Evolutionary conservation across 495 filamentous ascomycete genomes (phyloP), one percentile per base, ranked within the genome.

Genomic region (Apiosordaria backusii): DNA sequence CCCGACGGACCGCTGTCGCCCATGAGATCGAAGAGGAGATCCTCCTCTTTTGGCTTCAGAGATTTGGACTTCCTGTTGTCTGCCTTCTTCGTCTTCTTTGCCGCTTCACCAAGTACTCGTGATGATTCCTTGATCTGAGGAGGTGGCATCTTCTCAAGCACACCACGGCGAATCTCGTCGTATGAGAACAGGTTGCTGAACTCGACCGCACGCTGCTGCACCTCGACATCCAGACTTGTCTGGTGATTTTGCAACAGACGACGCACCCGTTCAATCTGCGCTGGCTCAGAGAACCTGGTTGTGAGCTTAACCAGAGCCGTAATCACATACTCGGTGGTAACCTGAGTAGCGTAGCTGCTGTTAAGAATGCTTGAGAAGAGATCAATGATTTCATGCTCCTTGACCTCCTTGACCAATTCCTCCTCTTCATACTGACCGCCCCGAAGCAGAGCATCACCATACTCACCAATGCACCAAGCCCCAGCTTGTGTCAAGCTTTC

Each of bases 401-500:
- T 90, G 65, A 99, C 90, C 74, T 94, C 90, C 72, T 90, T 85
- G 10, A 97, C 93, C 3, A 97, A 79, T 72, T 97, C 95, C 72
- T 96, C 95, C 73, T 97, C 93, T 76, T 98, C 94, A 67, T 97
- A 97, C 72, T 93, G 88, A 19, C 96, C 94, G 26, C 93, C 93
- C 62, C 85, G 84, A 18, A 99, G 84, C 16, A 99, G 81, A 4
- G 90, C 86, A 75, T 98, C 95, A 40, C 93, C 92, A 75, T 93
- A 99, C 82, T 99, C 95, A 69, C 95, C 95, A 78, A 99, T 97
- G 15, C 93, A 93, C 95, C 95, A 99, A n/a, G 95, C 88, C 29
- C 91, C 96, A 23, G 95, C 92, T 27, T 97, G 84, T 13, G 91
- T 97, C 63, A 99, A 82, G 68, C 92, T 94, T 75, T 99, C 96